A percentile compares a stretch with the other conserved stretches of the same genome.
Conservation (phyloP, 768 basidiomycete species). For the Zangia roseola region DNA sequence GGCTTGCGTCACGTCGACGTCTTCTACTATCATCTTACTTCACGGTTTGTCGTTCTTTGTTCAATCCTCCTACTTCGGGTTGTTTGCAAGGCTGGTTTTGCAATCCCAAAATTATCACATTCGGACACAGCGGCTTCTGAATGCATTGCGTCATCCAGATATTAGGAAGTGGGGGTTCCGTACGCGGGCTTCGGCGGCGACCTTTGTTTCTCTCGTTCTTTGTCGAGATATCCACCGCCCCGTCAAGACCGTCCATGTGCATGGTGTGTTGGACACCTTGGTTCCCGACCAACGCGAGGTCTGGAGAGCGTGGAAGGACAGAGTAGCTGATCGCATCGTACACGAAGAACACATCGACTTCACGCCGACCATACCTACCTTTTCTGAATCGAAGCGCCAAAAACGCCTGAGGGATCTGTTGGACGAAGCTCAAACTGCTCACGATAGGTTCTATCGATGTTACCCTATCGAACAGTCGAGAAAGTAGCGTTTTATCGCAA, state of each 20-base stretch:
- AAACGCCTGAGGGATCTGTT: constrained; percentile 7
- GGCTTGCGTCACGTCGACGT: constrained; percentile 1
- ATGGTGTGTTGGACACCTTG: constrained; percentile 11
- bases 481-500: background rate
- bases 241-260: constrained; percentile 8
- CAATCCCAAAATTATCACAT: constrained; percentile 17
- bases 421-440: constrained; percentile 13
- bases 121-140: constrained; percentile 11
- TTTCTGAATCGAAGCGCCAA: constrained; percentile 11
- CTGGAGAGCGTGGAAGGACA: constrained; percentile 16
- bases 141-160: constrained; percentile 5
- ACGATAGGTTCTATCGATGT: background rate
- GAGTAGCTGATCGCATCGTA: constrained; percentile 17
- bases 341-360: constrained; percentile 12
- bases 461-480: background rate
- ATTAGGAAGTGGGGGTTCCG: constrained; percentile 15
- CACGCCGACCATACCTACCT: constrained; percentile 14
- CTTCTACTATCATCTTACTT: constrained; percentile 5
- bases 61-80: constrained; percentile 16
- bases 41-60: constrained; percentile 11
- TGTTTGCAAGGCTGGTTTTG: constrained; percentile 14
- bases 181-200: constrained; percentile 16
- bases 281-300: constrained; percentile 16
- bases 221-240: constrained; percentile 12
- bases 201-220: constrained; percentile 16